Evolutionary conservation across 768 basidiomycete genomes (phyloP).

Genomic region (Pholiota molesta): DNA sequence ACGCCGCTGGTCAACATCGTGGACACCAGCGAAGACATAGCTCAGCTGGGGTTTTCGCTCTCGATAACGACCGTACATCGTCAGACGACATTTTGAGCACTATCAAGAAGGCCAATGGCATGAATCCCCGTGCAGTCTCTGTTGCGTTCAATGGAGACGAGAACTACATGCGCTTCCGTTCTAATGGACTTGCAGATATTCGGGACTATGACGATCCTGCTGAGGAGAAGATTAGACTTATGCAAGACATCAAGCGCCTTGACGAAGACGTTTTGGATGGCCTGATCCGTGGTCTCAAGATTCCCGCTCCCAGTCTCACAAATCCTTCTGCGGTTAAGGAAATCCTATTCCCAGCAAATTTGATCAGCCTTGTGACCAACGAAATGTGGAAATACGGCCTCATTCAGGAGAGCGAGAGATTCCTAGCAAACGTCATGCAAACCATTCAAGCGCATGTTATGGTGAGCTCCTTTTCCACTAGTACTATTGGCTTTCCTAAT

Average conservation of each 20-base stretch:
- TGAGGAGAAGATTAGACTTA: slow-evolving; percentile 92
- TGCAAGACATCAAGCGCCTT: slow-evolving; percentile 87
- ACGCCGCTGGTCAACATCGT: slow-evolving; percentile 37
- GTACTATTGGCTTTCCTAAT: not conserved
- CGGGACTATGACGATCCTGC: slow-evolving; percentile 83
- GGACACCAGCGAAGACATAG: slow-evolving; percentile 86
- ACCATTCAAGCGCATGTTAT: slow-evolving; percentile 96
- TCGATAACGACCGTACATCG: slow-evolving; percentile 70
- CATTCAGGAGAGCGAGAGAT: slow-evolving; percentile 95
- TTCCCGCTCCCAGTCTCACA: slow-evolving; percentile 86
- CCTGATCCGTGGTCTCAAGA: slow-evolving; percentile 89
- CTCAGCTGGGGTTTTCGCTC: slow-evolving; percentile 76
- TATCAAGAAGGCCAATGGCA: slow-evolving; percentile 68
- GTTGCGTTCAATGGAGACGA: slow-evolving; percentile 88
- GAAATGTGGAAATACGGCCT: slow-evolving; percentile 99
- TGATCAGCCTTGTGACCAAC: slow-evolving; percentile 97
- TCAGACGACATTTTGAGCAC: slow-evolving; percentile 78
- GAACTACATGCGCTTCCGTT: slow-evolving; percentile 64
- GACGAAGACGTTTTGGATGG: slow-evolving; percentile 95
- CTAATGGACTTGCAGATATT: slow-evolving; percentile 71
- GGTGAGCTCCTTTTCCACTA: slow-evolving; percentile 55
- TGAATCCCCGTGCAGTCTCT: slow-evolving; percentile 84
- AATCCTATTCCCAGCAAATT: slow-evolving; percentile 97
- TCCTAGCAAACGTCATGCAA: slow-evolving; percentile 99
- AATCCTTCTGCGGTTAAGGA: slow-evolving; percentile 96